Percentiles rank a stretch among this genome's conserved stretches.
Conservation (phyloP, 257 asterid species). For the Ilex aquifolium region DNA sequence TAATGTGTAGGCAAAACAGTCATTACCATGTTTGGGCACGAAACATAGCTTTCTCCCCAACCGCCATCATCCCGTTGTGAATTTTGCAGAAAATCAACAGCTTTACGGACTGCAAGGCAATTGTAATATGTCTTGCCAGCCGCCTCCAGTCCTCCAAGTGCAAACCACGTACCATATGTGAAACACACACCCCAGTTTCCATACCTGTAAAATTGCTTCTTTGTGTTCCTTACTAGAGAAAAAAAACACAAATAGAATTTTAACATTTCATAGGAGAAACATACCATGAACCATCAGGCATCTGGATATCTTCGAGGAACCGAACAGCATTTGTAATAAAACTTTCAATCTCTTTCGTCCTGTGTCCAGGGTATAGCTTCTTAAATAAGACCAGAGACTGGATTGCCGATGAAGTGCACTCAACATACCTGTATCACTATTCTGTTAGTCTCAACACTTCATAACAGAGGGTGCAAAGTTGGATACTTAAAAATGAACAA, state of each 20-base stretch:
- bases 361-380: too few relatives aligned
- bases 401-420: constrained; percentile 9
- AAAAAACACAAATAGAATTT: too few relatives aligned
- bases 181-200: constrained; percentile 11
- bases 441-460: constrained; percentile 4
- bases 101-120: constrained; percentile 47
- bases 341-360: too few relatives aligned
- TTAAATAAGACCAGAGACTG: too few relatives aligned
- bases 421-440: constrained; percentile 19
- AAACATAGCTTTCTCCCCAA: constrained; percentile 18
- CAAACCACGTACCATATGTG: constrained; percentile 34
- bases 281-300: too few relatives aligned
- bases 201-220: too few relatives aligned
- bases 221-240: too few relatives aligned
- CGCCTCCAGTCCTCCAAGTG: constrained; percentile 24
- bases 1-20: too few relatives aligned
- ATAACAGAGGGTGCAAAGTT: constrained; percentile 19
- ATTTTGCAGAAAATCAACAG: constrained; percentile 46
- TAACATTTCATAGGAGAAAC: too few relatives aligned
- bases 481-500: too few relatives aligned
- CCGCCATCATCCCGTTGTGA: constrained; percentile 62
- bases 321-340: too few relatives aligned
- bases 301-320: too few relatives aligned
- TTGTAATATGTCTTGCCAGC: constrained; percentile 21
- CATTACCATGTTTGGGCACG: constrained; percentile 63